Evolutionary conservation across 192 early-diverging fungal species (phyloP).

Genomic region (Blastocladiella britannica): DNA sequence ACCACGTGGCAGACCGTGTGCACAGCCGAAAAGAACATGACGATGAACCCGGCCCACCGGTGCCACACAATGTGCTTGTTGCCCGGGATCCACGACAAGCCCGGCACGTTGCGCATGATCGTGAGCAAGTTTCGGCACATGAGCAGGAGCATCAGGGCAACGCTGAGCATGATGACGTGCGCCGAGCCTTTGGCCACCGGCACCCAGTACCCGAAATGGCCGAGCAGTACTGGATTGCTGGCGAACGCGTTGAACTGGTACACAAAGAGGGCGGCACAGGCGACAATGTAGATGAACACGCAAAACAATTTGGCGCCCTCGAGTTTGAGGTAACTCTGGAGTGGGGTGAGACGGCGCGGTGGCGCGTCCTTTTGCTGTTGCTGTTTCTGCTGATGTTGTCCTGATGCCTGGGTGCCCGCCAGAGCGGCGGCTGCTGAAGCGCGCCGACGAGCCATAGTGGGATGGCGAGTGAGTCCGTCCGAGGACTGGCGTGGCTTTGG

Average conservation of each 20-base stretch:
- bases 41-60: neutral
- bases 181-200: neutral
- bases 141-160: neutral
- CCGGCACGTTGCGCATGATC: neutral
- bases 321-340: neutral
- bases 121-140: neutral
- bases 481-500: too few species aligned
- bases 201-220: neutral
- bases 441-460: too few species aligned
- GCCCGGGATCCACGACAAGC: neutral
- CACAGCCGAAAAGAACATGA: neutral
- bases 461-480: too few species aligned
- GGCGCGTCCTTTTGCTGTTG: too few species aligned
- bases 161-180: neutral
- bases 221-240: neutral
- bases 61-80: neutral
- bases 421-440: too few species aligned
- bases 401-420: too few species aligned
- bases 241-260: neutral
- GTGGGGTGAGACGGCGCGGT: too few species aligned
- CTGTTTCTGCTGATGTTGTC: too few species aligned
- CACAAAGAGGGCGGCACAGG: neutral
- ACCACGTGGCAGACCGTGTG: neutral
- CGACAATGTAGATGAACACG: neutral
- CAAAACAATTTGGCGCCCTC: neutral